phyloP scores from a whole-genome alignment of 495 filamentous ascomycete genomes.

The Hyaloscypha bicolor region DNA sequence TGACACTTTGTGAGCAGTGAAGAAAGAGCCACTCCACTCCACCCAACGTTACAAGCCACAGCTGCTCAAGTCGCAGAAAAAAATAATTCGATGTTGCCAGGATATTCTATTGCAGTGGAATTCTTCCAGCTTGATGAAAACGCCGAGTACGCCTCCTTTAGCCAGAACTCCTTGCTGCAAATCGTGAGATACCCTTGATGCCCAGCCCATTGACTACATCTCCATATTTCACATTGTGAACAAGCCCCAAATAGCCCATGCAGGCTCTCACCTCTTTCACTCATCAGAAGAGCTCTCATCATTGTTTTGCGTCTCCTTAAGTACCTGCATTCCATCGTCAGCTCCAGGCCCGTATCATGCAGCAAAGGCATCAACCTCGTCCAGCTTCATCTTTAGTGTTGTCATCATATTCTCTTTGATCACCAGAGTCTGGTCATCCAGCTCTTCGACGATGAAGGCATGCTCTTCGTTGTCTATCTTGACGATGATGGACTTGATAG shows the following conservation, averaged over 20 bases:
- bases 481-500: constrained; percentile 61
- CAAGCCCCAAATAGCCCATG: background rate
- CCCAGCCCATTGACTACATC: background rate
- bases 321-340: constrained; percentile 14
- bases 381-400: constrained; percentile 58
- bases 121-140: background rate
- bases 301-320: constrained; percentile 26
- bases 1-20: background rate
- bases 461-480: constrained; percentile 58
- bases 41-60: background rate
- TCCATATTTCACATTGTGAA: background rate
- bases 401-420: constrained; percentile 71
- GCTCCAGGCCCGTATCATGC: constrained; percentile 1
- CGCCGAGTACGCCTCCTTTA: background rate
- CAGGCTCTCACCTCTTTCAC: background rate
- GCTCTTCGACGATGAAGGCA: constrained; percentile 65
- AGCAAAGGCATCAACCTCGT: constrained; percentile 52
- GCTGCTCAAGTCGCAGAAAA: background rate
- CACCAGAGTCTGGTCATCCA: constrained; percentile 72
- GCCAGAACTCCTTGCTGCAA: background rate
- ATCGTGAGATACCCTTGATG: background rate
- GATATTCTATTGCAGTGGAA: background rate
- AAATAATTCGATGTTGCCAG: background rate
- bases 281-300: constrained; percentile 14
- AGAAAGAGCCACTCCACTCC: background rate